Percentiles rank a stretch among this genome's conserved stretches.
phyloP scores from a whole-genome alignment of 495 filamentous ascomycete species.

The Recurvomyces mirabilis region DNA sequence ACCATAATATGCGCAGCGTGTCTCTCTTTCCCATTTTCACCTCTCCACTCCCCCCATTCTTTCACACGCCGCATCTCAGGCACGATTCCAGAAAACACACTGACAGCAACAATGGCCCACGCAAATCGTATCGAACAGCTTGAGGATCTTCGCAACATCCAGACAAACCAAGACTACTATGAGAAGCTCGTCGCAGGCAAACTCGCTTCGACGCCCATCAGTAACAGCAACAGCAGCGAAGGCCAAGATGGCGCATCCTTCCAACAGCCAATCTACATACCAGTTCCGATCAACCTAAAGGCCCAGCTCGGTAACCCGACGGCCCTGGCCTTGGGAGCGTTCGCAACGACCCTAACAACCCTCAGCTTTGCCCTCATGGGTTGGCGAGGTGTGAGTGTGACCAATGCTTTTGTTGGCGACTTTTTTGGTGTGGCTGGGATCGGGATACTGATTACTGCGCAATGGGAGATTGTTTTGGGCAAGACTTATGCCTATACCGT shows the following conservation, averaged over 20 bases:
- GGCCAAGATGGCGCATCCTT: conserved; percentile 10
- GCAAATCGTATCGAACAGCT: conserved; percentile 23
- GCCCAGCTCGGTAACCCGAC: conserved; percentile 26
- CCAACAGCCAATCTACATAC: conserved; percentile 16
- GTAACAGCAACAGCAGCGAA: conserved; percentile 11
- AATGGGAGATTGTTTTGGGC: conserved; percentile 41
- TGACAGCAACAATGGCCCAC: neutral
- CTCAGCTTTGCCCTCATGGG: conserved; percentile 41
- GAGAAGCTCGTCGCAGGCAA: conserved; percentile 16
- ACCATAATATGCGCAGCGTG: too few relatives aligned
- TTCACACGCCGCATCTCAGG: too few relatives aligned
- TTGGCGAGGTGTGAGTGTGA: conserved; percentile 36
- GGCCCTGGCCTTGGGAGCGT: conserved; percentile 40
- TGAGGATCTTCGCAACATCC: conserved; percentile 21
- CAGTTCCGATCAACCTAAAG: conserved; percentile 28
- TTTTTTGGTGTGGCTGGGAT: conserved; percentile 40
- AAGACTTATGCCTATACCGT: conserved; percentile 44
- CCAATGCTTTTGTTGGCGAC: conserved; percentile 40
- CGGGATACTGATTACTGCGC: conserved; percentile 40
- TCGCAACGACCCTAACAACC: conserved; percentile 41
- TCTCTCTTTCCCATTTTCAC: too few relatives aligned
- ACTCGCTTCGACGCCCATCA: too few relatives aligned
- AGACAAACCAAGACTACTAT: conserved; percentile 15
- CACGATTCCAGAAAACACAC: too few relatives aligned
- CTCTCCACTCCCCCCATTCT: too few relatives aligned